Evolutionary conservation across 495 filamentous ascomycete species (phyloP).

Genomic region (Penicillium desertorum): DNA sequence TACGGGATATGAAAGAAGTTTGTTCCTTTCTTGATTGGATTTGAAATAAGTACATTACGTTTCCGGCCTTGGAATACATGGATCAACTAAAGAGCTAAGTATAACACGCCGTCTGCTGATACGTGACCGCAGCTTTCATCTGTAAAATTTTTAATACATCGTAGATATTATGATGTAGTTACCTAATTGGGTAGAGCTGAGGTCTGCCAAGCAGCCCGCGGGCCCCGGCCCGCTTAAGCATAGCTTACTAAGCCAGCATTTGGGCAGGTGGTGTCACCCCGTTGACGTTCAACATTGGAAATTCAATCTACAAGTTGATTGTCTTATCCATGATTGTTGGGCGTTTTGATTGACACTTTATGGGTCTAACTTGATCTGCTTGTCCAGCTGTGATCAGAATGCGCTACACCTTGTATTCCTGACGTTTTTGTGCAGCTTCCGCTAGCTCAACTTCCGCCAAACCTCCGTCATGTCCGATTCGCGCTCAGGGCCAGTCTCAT

Average conservation of each 20-base stretch:
- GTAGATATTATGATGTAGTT: neutral
- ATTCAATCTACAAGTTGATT: constrained; percentile 1
- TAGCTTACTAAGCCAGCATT: constrained; percentile 4
- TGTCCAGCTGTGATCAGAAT: constrained; percentile 7
- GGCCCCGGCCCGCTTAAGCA: neutral
- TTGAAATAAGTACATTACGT: neutral
- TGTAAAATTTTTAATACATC: too few relatives aligned
- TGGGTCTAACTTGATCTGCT: neutral
- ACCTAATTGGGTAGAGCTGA: too few relatives aligned
- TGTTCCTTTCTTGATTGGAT: too few relatives aligned
- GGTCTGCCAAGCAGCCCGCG: too few relatives aligned
- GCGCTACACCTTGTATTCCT: constrained; percentile 15
- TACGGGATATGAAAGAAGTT: neutral
- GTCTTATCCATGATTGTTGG: neutral
- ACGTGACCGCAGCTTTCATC: too few relatives aligned
- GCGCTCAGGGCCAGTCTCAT: constrained; percentile 36
- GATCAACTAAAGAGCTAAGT: neutral
- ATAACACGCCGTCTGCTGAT: too few relatives aligned
- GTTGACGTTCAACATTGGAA: constrained; percentile 2
- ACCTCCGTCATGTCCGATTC: constrained; percentile 39
- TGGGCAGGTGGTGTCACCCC: neutral
- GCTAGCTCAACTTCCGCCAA: constrained; percentile 24
- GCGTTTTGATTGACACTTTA: neutral
- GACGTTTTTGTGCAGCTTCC: constrained; percentile 24
- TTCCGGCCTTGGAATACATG: neutral